phyloP scores from a whole-genome alignment of 2,329 filamentous ascomycete genomes.

The Aspergillus fumigatus region DNA sequence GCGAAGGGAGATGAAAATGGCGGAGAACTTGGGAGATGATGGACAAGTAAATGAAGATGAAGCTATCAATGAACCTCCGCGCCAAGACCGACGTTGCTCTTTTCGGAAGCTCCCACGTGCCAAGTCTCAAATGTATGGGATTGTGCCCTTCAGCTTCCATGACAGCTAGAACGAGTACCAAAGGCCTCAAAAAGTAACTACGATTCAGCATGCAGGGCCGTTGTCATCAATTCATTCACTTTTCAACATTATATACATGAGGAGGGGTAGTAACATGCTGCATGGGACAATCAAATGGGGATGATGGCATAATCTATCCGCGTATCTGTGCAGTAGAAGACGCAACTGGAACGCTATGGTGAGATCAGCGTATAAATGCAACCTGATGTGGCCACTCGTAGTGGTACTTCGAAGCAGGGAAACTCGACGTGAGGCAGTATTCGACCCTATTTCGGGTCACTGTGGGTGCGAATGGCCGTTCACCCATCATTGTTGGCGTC shows the following conservation, averaged over 20 bases:
- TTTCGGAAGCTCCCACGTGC: slow-evolving; percentile 2
- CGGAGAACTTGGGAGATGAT: background rate
- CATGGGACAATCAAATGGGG: background rate
- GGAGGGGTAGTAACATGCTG: background rate
- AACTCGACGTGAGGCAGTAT: background rate
- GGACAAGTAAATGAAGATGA: background rate
- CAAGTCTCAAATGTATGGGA: background rate
- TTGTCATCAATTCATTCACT: background rate
- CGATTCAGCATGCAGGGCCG: background rate
- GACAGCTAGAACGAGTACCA: background rate
- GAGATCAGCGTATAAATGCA: background rate
- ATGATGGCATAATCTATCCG: background rate
- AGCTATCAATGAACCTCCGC: background rate
- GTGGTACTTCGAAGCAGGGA: background rate
- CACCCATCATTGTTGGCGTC: background rate
- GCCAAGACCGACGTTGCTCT: slow-evolving; percentile 1
- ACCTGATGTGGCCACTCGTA: background rate
- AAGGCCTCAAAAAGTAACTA: too few relatives aligned
- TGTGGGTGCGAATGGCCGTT: background rate
- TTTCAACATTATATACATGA: background rate
- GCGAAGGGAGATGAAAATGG: background rate
- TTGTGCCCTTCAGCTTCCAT: background rate
- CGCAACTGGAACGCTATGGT: background rate
- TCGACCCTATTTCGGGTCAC: background rate
- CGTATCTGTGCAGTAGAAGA: background rate